These are phyloP conservation scores for Kentomonas sorsogonicus DNA, from an alignment of 208 protist genomes.

Conservation along the genomic window DNA sequence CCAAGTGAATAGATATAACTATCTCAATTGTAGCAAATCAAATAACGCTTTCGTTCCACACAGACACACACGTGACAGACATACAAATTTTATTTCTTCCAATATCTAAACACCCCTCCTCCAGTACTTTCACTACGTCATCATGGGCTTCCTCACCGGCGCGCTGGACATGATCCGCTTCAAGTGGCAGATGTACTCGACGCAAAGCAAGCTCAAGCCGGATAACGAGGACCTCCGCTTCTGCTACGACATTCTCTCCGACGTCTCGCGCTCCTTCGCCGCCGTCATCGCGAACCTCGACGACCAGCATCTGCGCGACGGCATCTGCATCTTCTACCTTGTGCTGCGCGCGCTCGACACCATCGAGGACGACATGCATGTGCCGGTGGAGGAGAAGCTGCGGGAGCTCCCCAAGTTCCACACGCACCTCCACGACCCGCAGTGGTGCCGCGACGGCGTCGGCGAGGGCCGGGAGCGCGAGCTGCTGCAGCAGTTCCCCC, in stretches of 20 bases:
- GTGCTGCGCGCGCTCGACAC: slow-evolving; percentile 94
- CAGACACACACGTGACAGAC: too few relatives aligned
- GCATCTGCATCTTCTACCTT: slow-evolving; percentile 96
- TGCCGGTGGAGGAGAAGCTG: slow-evolving; percentile 63
- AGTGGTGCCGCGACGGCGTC: slow-evolving; percentile 45
- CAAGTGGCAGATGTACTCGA: slow-evolving; percentile 45
- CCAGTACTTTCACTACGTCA: background rate
- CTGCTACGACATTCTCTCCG: slow-evolving; percentile 89
- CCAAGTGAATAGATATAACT: slow-evolving; percentile 9
- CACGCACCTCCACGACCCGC: slow-evolving; percentile 45
- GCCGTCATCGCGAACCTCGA: slow-evolving; percentile 91
- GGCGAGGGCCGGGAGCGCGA: slow-evolving; percentile 63
- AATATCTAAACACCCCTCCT: background rate
- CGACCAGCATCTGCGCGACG: slow-evolving; percentile 65
- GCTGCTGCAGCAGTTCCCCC: slow-evolving; percentile 63
- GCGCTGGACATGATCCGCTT: slow-evolving; percentile 44
- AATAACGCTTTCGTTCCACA: too few relatives aligned
- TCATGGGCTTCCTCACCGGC: slow-evolving; percentile 30
- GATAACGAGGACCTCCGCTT: slow-evolving; percentile 64
- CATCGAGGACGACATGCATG: slow-evolving; percentile 93
- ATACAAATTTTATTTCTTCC: too few relatives aligned
- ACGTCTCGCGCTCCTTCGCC: slow-evolving; percentile 90
- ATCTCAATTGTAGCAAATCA: too few relatives aligned
- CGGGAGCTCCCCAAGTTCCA: slow-evolving; percentile 73
- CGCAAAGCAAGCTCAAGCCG: slow-evolving; percentile 19